Conservation (phyloP, 1,284 basidiomycete genomes). For the Pseudozyma hubeiensis region DNA sequence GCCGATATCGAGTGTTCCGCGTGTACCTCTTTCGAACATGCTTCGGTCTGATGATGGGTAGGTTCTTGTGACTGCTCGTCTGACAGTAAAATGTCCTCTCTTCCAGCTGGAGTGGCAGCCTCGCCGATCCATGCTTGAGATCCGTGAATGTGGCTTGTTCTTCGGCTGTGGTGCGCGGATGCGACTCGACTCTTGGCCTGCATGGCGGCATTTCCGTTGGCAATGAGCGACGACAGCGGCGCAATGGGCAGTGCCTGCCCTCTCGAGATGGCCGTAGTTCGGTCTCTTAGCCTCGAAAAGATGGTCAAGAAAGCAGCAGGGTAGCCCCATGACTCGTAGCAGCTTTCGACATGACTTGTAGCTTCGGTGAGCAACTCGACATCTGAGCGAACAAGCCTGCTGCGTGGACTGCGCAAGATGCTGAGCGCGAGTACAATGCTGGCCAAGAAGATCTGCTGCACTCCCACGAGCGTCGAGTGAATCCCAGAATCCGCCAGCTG, state of each 20-base stretch:
- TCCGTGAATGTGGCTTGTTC: no score
- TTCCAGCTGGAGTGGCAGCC: no score
- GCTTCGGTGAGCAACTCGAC: conserved; percentile 15
- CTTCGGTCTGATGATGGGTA: no score
- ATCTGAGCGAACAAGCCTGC: conserved; percentile 13
- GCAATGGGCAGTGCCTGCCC: conserved; percentile 3
- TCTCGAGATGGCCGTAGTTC: conserved; percentile 4
- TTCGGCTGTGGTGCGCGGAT: neutral
- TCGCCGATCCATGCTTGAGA: no score
- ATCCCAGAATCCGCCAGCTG: conserved; percentile 12
- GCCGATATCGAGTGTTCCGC: neutral
- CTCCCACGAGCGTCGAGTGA: conserved; percentile 12
- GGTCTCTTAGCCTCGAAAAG: conserved; percentile 9
- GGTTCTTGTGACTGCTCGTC: no score
- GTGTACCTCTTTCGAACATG: neutral
- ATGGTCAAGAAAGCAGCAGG: conserved; percentile 6
- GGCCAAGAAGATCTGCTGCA: conserved; percentile 10
- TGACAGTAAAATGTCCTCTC: no score
- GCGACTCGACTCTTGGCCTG: neutral
- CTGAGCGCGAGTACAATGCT: conserved; percentile 17
- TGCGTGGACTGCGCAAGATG: conserved; percentile 15
- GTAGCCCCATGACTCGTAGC: conserved; percentile 15
- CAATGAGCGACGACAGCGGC: neutral
- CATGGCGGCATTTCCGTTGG: no score
- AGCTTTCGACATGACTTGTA: conserved; percentile 9